Conservation (phyloP, 495 filamentous ascomycete genomes). For the Neurospora sp. region DNA sequence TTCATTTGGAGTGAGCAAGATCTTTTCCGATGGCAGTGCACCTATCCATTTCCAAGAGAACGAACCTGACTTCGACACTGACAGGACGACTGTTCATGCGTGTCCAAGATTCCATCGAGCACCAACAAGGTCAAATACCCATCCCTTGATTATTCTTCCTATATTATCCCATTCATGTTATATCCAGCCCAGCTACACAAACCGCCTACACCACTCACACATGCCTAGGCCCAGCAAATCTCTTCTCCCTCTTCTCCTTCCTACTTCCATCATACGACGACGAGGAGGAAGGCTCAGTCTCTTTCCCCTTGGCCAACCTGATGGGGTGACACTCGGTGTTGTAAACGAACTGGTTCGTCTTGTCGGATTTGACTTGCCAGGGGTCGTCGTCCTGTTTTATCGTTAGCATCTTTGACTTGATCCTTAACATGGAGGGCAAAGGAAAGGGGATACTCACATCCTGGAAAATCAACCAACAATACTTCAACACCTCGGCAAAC, state of each 20-base stretch:
- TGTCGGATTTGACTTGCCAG: slow-evolving; percentile 54
- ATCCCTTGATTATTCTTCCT: no score
- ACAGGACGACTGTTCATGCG: no score
- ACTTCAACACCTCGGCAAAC: slow-evolving; percentile 87
- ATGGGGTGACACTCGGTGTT: slow-evolving; percentile 84
- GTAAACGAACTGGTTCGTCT: slow-evolving; percentile 58
- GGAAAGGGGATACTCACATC: slow-evolving; percentile 9
- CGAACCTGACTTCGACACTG: no score
- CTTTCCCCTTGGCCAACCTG: slow-evolving; percentile 29
- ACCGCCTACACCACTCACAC: no score
- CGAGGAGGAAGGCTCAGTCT: neutral
- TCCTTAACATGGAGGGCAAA: no score
- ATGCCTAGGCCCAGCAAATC: neutral
- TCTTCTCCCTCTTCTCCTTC: neutral
- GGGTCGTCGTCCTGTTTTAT: slow-evolving; percentile 33
- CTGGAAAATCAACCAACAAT: slow-evolving; percentile 54
- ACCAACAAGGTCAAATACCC: neutral
- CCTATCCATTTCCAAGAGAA: no score
- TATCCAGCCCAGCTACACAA: neutral
- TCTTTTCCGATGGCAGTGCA: neutral
- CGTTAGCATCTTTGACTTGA: no score
- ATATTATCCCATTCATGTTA: neutral
- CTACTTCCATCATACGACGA: no score
- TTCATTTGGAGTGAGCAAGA: neutral
- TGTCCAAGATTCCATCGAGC: no score